phyloP scores from a whole-genome alignment of 108 stramenopile genomes.

The Skeletonema costatum region DNA sequence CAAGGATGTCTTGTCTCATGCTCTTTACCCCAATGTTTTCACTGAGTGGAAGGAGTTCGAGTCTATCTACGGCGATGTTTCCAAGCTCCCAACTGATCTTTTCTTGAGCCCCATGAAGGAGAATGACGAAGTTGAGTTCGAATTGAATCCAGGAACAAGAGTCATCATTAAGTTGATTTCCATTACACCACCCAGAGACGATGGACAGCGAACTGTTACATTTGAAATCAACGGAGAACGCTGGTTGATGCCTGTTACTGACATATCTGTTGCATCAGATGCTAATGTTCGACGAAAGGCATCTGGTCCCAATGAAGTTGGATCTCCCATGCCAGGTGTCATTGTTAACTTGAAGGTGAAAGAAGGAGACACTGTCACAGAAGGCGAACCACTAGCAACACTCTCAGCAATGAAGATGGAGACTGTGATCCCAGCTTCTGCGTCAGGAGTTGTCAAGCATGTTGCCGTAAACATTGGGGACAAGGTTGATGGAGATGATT shows the following conservation, averaged over 20 bases:
- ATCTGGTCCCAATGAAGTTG: constrained; percentile 65
- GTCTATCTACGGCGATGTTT: constrained; percentile 74
- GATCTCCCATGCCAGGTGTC: constrained; percentile 93
- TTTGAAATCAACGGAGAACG: constrained; percentile 91
- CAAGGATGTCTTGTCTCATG: constrained; percentile 83
- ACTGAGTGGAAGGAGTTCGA: constrained; percentile 80
- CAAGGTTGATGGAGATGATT: constrained; percentile 86
- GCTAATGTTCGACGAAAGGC: constrained; percentile 63
- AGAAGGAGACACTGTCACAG: constrained; percentile 84
- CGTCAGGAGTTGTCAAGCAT: constrained; percentile 69
- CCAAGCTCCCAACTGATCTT: constrained; percentile 78
- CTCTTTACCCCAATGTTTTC: constrained; percentile 89
- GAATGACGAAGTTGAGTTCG: constrained; percentile 83
- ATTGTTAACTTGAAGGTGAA: constrained; percentile 86
- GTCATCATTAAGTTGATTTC: constrained; percentile 61
- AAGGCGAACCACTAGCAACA: constrained; percentile 86
- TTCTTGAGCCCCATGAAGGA: constrained; percentile 88
- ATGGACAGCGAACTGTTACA: constrained; percentile 68
- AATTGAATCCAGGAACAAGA: constrained; percentile 59
- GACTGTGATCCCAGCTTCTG: constrained; percentile 81
- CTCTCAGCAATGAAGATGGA: constrained; percentile 98
- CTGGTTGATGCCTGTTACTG: constrained; percentile 70
- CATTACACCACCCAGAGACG: constrained; percentile 56
- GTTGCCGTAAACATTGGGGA: constrained; percentile 84
- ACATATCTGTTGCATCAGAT: constrained; percentile 41